A percentile compares a stretch with the other conserved stretches of the same genome.
These are phyloP conservation scores for Acer yangbiense DNA, from an alignment of 345 rosid genomes.

Conservation along the genomic window DNA sequence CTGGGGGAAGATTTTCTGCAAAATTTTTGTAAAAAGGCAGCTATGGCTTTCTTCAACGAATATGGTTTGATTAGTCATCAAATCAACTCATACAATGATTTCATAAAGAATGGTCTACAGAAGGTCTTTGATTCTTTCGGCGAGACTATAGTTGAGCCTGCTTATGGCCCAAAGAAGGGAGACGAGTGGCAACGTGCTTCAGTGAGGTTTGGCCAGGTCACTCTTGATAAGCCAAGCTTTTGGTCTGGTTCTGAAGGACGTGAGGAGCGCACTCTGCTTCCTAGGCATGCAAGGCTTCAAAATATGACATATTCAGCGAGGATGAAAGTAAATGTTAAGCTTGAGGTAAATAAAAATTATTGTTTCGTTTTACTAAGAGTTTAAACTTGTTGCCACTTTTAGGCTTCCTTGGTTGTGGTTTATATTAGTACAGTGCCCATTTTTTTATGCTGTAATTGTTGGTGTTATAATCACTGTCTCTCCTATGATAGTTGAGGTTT, in stretches of 20 bases:
- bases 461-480: not conserved
- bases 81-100: slow-evolving; percentile 75
- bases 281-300: slow-evolving; percentile 86
- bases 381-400: not conserved
- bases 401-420: not conserved
- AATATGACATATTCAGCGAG: slow-evolving; percentile 84
- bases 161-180: slow-evolving; percentile 70
- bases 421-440: not conserved
- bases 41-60: slow-evolving; percentile 60
- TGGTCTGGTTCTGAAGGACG: slow-evolving; percentile 36
- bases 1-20: slow-evolving; percentile 51
- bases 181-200: slow-evolving; percentile 67
- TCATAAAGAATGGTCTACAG: slow-evolving; percentile 65
- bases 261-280: slow-evolving; percentile 51
- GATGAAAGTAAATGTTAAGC: slow-evolving; percentile 63
- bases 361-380: not conserved
- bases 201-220: slow-evolving; percentile 64
- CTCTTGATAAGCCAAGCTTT: slow-evolving; percentile 58
- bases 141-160: slow-evolving; percentile 63
- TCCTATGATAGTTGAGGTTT: not conserved
- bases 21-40: slow-evolving; percentile 63
- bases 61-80: slow-evolving; percentile 86
- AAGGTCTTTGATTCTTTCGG: slow-evolving; percentile 64
- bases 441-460: not conserved
- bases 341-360: slow-evolving; percentile 54